A percentile compares a stretch with the other conserved stretches of the same genome.
Conservation (phyloP, 169 alveolate species). For the Neospora caninum region DNA sequence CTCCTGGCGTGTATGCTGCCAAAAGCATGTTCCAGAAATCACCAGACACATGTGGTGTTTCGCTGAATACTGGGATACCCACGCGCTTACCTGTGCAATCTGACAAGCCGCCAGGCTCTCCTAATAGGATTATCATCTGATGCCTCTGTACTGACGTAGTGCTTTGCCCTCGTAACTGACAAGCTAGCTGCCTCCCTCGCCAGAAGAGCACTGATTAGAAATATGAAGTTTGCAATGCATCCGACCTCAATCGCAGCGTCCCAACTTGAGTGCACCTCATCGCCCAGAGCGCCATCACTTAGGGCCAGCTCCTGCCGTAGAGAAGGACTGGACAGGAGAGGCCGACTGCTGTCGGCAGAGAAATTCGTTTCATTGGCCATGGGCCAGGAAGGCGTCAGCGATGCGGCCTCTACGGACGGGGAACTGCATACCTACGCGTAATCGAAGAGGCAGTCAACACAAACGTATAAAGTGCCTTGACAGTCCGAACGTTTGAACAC, state of each 20-base stretch:
- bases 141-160: no score
- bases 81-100: slow-evolving; percentile 8
- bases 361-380: not conserved
- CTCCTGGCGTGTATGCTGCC: no score
- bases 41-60: no score
- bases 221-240: slow-evolving; percentile 11
- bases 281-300: not conserved
- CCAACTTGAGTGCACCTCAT: not conserved
- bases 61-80: no score
- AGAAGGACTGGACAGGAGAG: not conserved
- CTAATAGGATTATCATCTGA: not conserved
- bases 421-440: not conserved
- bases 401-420: not conserved
- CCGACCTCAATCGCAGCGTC: not conserved
- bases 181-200: not conserved
- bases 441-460: not conserved
- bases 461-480: not conserved
- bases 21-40: no score
- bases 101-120: not conserved
- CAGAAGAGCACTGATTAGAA: not conserved
- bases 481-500: not conserved
- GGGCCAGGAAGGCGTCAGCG: not conserved
- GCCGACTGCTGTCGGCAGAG: not conserved
- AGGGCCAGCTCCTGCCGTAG: not conserved
- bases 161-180: not conserved